These are phyloP conservation scores for Phytopythium vexans DNA, from an alignment of 352 stramenopile genomes.

Conservation along the genomic window DNA sequence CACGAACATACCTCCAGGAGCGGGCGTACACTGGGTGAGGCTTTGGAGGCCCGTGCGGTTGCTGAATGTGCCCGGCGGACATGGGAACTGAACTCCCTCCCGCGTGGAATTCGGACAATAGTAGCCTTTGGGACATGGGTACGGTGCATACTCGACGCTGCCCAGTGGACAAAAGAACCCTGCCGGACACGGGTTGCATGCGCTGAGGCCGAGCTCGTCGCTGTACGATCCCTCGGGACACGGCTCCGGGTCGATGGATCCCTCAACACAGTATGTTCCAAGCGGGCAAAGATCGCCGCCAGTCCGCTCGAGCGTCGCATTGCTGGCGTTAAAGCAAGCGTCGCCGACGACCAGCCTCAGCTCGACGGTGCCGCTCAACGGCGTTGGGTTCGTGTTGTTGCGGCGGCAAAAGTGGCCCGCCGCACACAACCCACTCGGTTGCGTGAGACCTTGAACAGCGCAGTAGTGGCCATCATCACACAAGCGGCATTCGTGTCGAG, in stretches of 20 bases:
- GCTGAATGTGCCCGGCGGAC: constrained; percentile 75
- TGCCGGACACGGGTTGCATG: constrained; percentile 31
- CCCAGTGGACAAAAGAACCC: constrained; percentile 52
- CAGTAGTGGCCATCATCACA: constrained; percentile 62
- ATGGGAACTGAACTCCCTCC: constrained; percentile 53
- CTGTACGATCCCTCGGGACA: constrained; percentile 45
- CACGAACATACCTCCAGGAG: constrained; percentile 66
- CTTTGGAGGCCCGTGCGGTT: constrained; percentile 44
- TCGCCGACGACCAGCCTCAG: constrained; percentile 8
- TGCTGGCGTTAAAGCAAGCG: neutral
- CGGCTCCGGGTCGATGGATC: constrained; percentile 23
- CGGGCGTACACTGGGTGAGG: constrained; percentile 51
- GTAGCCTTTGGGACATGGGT: constrained; percentile 70
- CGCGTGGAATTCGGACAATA: constrained; percentile 79
- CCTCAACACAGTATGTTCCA: constrained; percentile 48
- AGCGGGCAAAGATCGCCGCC: constrained; percentile 41
- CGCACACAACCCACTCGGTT: constrained; percentile 34
- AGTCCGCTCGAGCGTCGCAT: constrained; percentile 3
- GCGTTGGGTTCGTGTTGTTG: constrained; percentile 38
- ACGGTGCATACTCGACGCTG: constrained; percentile 32
- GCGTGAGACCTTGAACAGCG: constrained; percentile 19
- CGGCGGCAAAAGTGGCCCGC: constrained; percentile 49
- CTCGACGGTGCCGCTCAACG: constrained; percentile 26
- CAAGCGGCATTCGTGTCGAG: constrained; percentile 41
- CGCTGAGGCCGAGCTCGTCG: constrained; percentile 17